Base-by-base conservation (phyloP, 495 filamentous ascomycete species). In the Penicillium diatomitis region DNA sequence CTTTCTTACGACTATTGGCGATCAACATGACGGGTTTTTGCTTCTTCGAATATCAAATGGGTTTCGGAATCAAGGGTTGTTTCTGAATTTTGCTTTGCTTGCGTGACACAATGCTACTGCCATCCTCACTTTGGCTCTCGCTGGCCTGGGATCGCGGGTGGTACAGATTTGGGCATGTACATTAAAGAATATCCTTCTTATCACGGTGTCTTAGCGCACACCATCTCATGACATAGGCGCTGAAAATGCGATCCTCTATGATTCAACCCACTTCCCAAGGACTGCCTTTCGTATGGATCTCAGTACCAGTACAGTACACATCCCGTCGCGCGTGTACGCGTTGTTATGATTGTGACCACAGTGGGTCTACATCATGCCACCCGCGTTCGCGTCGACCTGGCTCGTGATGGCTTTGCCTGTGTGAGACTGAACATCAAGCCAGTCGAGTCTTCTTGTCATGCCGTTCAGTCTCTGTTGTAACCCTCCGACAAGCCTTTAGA, bases 21-120 rank as follows among this genome's bases (percentile, higher is more conserved):
- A 74, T 62, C 39, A 48, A 72, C 64, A 74, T 70, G 68, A 72
- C 63, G 69, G 71, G 67, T 68, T 71, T 64, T 64, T 69, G 56
- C 60, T 70, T 49, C 5, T 49, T 64, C 54, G 46, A 70, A 71
- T 71, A 68, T 67, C 64, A 68, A 49, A 66, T 64, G 69, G 69
- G 68, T 66, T 61, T 65, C 63, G 67, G 65, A 57, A 63, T 56
- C 60, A 46, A 46, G 61, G 69, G 65, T 67, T 67, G 62, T 63
- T 62, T 55, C 49, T 52, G 52, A 58, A 59, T 63, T 69, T 58
- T 58, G 47, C 48, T 62, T 65, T 66, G 61, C 42, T 60, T 56
- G 55, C 54, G 60, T 60, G 56, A 44, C 61, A 60, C 61, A 64
- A 65, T 70, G 64, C 61, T 67, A 66, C 60, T 61, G 61, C 54